A percentile compares a stretch with the other conserved stretches of the same genome.
Conservation (phyloP, 345 rosid genomes). For the Noccaea bulbosa region DNA sequence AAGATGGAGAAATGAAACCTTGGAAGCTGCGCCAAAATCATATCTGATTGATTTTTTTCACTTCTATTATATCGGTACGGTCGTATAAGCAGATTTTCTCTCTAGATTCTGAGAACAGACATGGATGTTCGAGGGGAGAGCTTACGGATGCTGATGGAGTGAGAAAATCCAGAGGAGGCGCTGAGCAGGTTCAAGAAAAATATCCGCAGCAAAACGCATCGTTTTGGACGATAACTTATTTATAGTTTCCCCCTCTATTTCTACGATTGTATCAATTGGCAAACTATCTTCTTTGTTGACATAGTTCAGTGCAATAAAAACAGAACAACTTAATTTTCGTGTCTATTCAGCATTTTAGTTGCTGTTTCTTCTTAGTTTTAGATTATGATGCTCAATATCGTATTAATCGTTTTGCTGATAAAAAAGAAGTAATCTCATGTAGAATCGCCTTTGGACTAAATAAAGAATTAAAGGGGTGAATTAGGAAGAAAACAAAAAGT, state of each 20-base stretch:
- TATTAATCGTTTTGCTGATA: neutral
- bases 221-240: constrained; percentile 31
- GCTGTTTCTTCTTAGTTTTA: neutral
- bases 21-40: constrained; percentile 54
- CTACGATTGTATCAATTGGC: neutral
- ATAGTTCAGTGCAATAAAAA: neutral
- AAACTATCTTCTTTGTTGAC: neutral
- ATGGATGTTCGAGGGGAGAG: constrained; percentile 33
- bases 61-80: neutral
- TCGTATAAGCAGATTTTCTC: constrained; percentile 9
- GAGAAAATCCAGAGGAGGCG: constrained; percentile 10
- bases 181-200: neutral
- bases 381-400: neutral
- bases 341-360: neutral
- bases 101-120: constrained; percentile 35
- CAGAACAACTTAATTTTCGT: too few relatives aligned
- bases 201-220: constrained; percentile 42
- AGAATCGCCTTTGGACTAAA: neutral
- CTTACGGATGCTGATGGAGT: constrained; percentile 23
- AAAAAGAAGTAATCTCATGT: neutral
- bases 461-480: neutral
- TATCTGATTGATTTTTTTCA: constrained; percentile 24
- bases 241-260: constrained; percentile 1
- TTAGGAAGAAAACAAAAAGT: constrained; percentile 9
- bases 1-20: constrained; percentile 50